These are phyloP conservation scores for Colletotrichum somersetense DNA, from an alignment of 2,329 filamentous ascomycete species.

Conservation along the genomic window DNA sequence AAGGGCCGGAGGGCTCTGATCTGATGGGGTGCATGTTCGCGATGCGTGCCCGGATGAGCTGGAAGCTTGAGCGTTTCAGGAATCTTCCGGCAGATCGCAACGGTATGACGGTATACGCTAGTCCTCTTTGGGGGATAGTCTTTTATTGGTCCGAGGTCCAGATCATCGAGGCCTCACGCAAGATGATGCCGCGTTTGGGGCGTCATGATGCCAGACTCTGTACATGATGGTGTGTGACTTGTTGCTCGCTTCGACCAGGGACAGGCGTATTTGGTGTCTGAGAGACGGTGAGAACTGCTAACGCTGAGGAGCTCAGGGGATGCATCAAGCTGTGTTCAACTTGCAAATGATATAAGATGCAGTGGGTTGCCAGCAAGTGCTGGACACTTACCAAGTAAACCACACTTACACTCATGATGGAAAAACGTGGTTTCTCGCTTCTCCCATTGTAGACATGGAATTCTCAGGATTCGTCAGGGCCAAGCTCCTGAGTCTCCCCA, in stretches of 20 bases:
- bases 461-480: neutral
- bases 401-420: neutral
- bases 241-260: neutral
- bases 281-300: neutral
- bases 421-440: no score
- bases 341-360: neutral
- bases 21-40: neutral
- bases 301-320: neutral
- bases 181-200: neutral
- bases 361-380: neutral
- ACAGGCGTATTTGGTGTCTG: neutral
- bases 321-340: neutral
- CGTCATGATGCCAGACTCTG: neutral
- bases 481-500: conserved; percentile 7
- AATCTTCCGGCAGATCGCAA: neutral
- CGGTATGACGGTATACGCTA: neutral
- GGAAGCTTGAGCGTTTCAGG: neutral
- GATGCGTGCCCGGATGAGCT: neutral
- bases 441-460: neutral
- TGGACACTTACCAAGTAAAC: neutral
- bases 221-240: neutral
- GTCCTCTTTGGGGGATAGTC: neutral
- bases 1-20: neutral
- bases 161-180: neutral
- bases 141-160: conserved; percentile 4